Base-by-base conservation (phyloP, 805 yeast genomes). In the Saturnispora zaruensis region DNA sequence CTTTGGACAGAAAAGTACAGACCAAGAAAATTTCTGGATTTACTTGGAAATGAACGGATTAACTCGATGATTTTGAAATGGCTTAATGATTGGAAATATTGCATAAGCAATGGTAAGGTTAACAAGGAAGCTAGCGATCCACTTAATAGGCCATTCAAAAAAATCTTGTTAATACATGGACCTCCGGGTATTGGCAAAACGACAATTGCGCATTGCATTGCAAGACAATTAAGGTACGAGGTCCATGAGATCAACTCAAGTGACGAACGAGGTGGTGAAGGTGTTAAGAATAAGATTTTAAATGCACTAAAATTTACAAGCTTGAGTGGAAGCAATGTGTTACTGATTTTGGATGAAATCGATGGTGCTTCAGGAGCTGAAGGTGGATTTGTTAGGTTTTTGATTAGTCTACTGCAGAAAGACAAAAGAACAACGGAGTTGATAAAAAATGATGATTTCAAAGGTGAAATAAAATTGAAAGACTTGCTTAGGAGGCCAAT, bases 161-260 rank as follows among this genome's bases (percentile, higher is more conserved):
- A 79, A 55, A 73, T 93, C 0, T 62, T 93, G 20, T 68, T 93
- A 38, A 75, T 93, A 9, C 88, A 84, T 62, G 99, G 99, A 0
- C 93, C 96, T 0, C 89, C 96, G 0, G 99, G 99, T 2, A 74
- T 84, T 16, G 99, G 99, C 8, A 91, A 91, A 62, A 90, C 98
- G 0, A 78, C 93, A 0, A 82, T 89, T 2, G 87, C 91, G 0
- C 96, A 90, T 60, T 78, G 88, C 1, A 75, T 89, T 34, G 93
- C 96, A 3, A 74, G 73, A 43, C 96, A 87, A 55, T 76, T 86
- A 37, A 95, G 95, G 0, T 91, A 85, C 62, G 79, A 81, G 43
- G 76, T 85, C 0, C 75, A 84, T 56, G 99, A 91, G 59, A 75
- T 91, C 53, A 91, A 91, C 66, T 96, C 98, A 5, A 78, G 85